Percentiles rank a stretch among this genome's conserved stretches.
phyloP scores from a whole-genome alignment of 1,284 basidiomycete species.

The Puccinia triticina region DNA sequence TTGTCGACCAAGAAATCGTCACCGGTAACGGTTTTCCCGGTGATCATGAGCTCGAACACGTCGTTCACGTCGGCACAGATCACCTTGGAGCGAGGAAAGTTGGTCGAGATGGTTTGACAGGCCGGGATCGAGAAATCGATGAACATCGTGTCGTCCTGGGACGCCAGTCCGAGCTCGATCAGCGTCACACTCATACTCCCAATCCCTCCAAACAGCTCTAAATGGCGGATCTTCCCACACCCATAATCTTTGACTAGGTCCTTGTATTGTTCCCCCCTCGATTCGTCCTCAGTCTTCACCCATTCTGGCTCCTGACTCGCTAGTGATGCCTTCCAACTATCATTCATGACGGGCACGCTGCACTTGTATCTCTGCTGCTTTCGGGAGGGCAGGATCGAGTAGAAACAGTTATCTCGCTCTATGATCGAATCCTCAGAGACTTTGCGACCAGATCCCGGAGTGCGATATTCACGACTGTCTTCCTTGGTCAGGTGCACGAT shows the following conservation, averaged over 20 bases:
- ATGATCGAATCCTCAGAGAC: constrained; percentile 9
- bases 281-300: constrained; percentile 26
- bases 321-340: not conserved
- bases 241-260: constrained; percentile 34
- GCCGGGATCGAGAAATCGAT: constrained; percentile 36
- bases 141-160: constrained; percentile 19
- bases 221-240: constrained; percentile 11
- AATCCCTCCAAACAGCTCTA: constrained; percentile 44
- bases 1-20: constrained; percentile 2
- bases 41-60: constrained; percentile 27
- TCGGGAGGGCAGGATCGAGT: constrained; percentile 26
- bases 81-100: constrained; percentile 24
- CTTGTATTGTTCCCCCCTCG: not conserved
- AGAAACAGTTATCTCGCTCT: constrained; percentile 10
- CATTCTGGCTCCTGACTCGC: constrained; percentile 23
- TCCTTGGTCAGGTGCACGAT: constrained; percentile 13
- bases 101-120: constrained; percentile 25
- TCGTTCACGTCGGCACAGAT: constrained; percentile 47
- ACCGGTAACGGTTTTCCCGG: not conserved
- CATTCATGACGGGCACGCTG: not conserved
- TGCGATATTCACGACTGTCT: not conserved
- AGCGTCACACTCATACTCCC: constrained; percentile 38
- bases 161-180: constrained; percentile 5
- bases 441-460: not conserved
- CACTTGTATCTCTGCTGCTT: not conserved